A percentile compares a stretch with the other conserved stretches of the same genome.
Evolutionary conservation across 352 stramenopile genomes (phyloP).

Genomic region (Globisporangium megalacanthum): DNA sequence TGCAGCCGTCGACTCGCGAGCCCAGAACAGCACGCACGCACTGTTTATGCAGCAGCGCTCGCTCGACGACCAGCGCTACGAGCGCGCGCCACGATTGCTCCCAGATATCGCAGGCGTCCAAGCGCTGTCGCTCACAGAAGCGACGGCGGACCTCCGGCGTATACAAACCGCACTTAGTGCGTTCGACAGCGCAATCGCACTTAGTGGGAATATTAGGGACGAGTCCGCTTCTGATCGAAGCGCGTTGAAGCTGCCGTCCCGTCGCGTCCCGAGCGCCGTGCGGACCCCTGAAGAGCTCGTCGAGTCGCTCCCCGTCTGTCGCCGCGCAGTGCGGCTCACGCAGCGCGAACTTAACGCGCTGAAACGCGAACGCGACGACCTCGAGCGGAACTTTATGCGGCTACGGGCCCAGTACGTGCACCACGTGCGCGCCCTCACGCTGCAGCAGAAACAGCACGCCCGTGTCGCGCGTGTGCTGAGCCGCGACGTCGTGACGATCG

Average conservation of each 20-base stretch:
- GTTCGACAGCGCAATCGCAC: conserved; percentile 25
- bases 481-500: conserved; percentile 38
- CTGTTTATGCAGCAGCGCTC: conserved; percentile 25
- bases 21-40: conserved; percentile 10
- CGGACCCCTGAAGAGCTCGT: conserved; percentile 71
- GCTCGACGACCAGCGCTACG: conserved; percentile 35
- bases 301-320: conserved; percentile 54
- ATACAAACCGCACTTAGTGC: conserved; percentile 42
- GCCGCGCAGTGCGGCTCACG: conserved; percentile 67
- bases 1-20: conserved; percentile 15
- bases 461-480: conserved; percentile 42
- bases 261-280: conserved; percentile 21
- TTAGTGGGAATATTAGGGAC: no score
- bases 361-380: conserved; percentile 66
- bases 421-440: conserved; percentile 61
- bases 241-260: no score
- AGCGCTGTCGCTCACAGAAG: conserved; percentile 39
- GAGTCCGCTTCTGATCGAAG: no score
- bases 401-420: conserved; percentile 57
- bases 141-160: conserved; percentile 47
- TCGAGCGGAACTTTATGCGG: conserved; percentile 70
- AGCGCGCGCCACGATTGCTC: conserved; percentile 38
- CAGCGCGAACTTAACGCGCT: conserved; percentile 63
- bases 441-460: conserved; percentile 66
- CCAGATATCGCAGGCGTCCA: conserved; percentile 57